A percentile compares a stretch with the other conserved stretches of the same genome.
These are phyloP conservation scores for Monilinia fructicola DNA, from an alignment of 2,329 filamentous ascomycete genomes.

Conservation along the genomic window DNA sequence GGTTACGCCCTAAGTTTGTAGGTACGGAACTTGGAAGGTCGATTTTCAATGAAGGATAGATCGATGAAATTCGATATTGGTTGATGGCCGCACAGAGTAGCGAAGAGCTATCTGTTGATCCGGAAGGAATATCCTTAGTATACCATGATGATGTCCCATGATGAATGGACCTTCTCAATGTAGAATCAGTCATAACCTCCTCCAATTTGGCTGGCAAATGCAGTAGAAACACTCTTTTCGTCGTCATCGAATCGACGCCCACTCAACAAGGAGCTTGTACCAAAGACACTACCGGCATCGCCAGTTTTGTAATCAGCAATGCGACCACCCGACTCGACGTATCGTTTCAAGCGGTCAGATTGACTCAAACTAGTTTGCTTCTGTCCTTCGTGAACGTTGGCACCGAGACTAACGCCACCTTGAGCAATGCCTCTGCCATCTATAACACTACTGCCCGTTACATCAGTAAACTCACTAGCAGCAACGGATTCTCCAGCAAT, in stretches of 20 bases:
- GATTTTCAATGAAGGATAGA: conserved; percentile 21
- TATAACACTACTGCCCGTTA: conserved; percentile 69
- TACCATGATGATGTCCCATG: conserved; percentile 20
- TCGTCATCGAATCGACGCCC: conserved; percentile 72
- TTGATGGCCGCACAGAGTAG: conserved; percentile 21
- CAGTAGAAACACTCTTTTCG: conserved; percentile 92
- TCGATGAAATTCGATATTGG: conserved; percentile 25
- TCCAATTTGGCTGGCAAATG: conserved; percentile 93
- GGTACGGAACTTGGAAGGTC: conserved; percentile 13
- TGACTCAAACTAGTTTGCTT: conserved; percentile 74
- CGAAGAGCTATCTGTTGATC: conserved; percentile 23
- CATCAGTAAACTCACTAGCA: conserved; percentile 85
- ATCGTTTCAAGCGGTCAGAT: conserved; percentile 89
- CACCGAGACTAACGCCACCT: conserved; percentile 81
- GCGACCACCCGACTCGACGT: conserved; percentile 82
- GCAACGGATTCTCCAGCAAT: conserved; percentile 90
- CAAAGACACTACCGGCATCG: conserved; percentile 66
- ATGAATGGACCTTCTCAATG: conserved; percentile 16
- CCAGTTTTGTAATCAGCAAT: conserved; percentile 54
- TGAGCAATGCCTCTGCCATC: conserved; percentile 74
- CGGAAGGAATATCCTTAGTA: conserved; percentile 19
- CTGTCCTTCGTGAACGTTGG: conserved; percentile 73
- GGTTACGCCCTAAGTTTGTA: conserved; percentile 4
- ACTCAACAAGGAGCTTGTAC: conserved; percentile 52
- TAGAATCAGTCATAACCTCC: conserved; percentile 43